Base-by-base conservation (phyloP, 345 rosid genomes). In the Hibiscus syriacus region DNA sequence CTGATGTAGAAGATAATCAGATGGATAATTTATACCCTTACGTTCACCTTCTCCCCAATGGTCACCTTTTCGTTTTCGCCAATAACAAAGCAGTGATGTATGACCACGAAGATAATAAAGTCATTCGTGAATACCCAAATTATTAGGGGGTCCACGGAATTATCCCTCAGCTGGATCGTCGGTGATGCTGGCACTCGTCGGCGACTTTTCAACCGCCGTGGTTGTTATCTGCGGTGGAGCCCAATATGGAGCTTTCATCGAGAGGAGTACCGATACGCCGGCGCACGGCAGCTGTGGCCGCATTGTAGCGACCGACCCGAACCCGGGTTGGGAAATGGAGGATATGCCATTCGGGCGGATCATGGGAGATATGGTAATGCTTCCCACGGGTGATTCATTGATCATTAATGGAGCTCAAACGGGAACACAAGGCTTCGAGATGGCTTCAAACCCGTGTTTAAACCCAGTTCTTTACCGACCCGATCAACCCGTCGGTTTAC, bases 1-100 rank as follows among this genome's bases (percentile, higher is more conserved):
- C 75, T 55, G 86, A 84, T 39, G 83, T 79, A 65, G 91, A 80
- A 59, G 98, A 90, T 55, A 78, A 72, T 0, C 97, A 92, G 73
- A 90, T 88, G 96, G 97, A 90, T 63, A 92, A 92, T 67, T 78
- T 92, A 36, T 92, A 92, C 67, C 97, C 98, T 4, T 92, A 85
- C 77, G n/a, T n/a, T n/a, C n/a, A n/a, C n/a, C n/a, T n/a, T n/a
- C n/a, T n/a, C n/a, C n/a, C n/a, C n/a, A n/a, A 80, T 80, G 92
- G 87, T 2, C 76, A 77, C 43, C 92, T 92, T 66, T 92, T 90
- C 76, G 71, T 90, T 64, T 92, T 92, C 70, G 96, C 96, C 1
- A 90, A 92, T 79, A 80, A 81, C 69, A 84, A 73, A 62, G 92
- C 98, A 11, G 83, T 90, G 1, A 39, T 83, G 64, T 92, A 80